These are phyloP conservation scores for Lithohypha guttulata DNA, from an alignment of 2,329 filamentous ascomycete species.

Conservation along the genomic window DNA sequence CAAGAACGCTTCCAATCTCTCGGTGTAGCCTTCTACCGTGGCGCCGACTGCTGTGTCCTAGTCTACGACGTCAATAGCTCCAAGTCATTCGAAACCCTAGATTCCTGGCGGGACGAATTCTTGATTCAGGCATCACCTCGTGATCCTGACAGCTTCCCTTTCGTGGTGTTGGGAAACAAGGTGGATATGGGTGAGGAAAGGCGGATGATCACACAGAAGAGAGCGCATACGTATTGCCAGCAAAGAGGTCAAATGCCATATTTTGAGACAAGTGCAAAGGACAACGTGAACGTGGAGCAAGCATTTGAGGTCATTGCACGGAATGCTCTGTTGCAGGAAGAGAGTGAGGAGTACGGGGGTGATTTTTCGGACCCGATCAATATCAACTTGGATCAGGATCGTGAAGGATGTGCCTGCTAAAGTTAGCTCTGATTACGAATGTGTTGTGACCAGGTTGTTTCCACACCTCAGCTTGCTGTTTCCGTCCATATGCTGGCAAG, in stretches of 20 bases:
- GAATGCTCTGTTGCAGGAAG: constrained; percentile 90
- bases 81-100: constrained; percentile 96
- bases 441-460: too few species aligned
- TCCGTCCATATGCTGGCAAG: too few species aligned
- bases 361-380: constrained; percentile 98
- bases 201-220: constrained; percentile 89
- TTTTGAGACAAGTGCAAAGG: constrained; percentile 98
- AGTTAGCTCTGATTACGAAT: too few species aligned
- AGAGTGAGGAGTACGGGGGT: constrained; percentile 92
- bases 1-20: constrained; percentile 97
- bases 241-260: constrained; percentile 96
- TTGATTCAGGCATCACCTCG: constrained; percentile 92
- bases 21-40: constrained; percentile 93
- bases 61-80: constrained; percentile 99
- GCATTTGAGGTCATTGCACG: constrained; percentile 85
- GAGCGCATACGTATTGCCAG: constrained; percentile 94
- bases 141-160: constrained; percentile 94
- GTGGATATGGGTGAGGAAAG: constrained; percentile 98
- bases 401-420: constrained; percentile 90
- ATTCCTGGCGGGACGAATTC: constrained; percentile 98
- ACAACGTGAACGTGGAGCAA: constrained; percentile 94
- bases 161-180: constrained; percentile 98
- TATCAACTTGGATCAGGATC: constrained; percentile 89
- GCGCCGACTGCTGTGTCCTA: constrained; percentile 93
- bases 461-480: too few species aligned